These are phyloP conservation scores for Penicillium thymicola DNA, from an alignment of 2,329 filamentous ascomycete species.

Conservation along the genomic window DNA sequence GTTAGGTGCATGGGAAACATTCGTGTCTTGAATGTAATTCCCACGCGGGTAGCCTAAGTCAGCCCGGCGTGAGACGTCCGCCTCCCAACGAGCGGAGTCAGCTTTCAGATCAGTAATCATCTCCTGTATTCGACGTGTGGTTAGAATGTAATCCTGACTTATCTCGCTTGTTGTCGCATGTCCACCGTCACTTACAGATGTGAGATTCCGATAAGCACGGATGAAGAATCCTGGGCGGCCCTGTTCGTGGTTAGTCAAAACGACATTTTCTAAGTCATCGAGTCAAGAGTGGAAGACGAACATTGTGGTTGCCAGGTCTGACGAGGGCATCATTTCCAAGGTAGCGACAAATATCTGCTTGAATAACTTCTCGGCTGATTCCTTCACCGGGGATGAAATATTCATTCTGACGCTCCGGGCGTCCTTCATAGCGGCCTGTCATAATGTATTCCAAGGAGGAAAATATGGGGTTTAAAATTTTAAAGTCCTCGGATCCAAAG, in stretches of 20 bases:
- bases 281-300: slow-evolving; percentile 43
- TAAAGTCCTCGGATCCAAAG: slow-evolving; percentile 28
- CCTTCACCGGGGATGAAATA: slow-evolving; percentile 78
- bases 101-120: slow-evolving; percentile 56
- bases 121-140: slow-evolving; percentile 39
- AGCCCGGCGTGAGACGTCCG: slow-evolving; percentile 40
- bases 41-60: slow-evolving; percentile 43
- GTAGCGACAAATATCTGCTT: slow-evolving; percentile 79
- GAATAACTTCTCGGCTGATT: slow-evolving; percentile 80
- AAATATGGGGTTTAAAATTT: slow-evolving; percentile 23
- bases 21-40: slow-evolving; percentile 41
- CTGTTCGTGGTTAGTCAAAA: slow-evolving; percentile 46
- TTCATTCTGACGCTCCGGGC: slow-evolving; percentile 58
- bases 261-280: slow-evolving; percentile 10
- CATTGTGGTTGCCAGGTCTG: slow-evolving; percentile 70
- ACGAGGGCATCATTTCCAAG: slow-evolving; percentile 78
- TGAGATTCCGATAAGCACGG: slow-evolving; percentile 74
- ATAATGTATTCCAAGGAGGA: slow-evolving; percentile 34
- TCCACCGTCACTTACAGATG: slow-evolving; percentile 57
- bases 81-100: slow-evolving; percentile 53
- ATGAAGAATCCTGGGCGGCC: slow-evolving; percentile 71
- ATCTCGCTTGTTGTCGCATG: slow-evolving; percentile 6
- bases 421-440: slow-evolving; percentile 38
- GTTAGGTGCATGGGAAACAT: slow-evolving; percentile 39
- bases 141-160: slow-evolving; percentile 4